Base-by-base conservation (phyloP, 306 rosid genomes). In the Dryas drummondii region DNA sequence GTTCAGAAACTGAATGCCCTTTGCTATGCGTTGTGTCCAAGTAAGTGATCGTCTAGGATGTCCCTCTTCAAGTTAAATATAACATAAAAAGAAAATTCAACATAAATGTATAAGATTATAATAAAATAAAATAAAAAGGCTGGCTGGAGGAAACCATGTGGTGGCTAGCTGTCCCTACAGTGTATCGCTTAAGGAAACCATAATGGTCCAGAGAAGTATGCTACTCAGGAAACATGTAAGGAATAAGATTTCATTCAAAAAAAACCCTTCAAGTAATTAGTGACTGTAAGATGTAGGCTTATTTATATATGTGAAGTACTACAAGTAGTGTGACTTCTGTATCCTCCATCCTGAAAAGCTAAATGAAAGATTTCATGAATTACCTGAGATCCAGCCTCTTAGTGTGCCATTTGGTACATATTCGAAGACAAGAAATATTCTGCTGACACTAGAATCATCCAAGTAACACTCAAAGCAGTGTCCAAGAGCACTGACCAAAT, bases 381-480 rank as follows among this genome's bases (percentile, higher is more conserved):
- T 94, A 94, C 99, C 99, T 45, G 92, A 87, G 68, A 87, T 90
- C 96, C 99, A 90, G 85, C 97, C 86, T 81, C 82, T 82, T 44
- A 94, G 92, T 4, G 91, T 94, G 78, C 99, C 99, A 68, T 87
- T 88, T 15, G 96, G 90, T 44, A 92, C 85, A 10, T 86, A 89
- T 80, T 92, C 99, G 8, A 89, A 94, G 81, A 94, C 81, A 17
- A 90, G 88, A 85, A 90, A 92, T 41, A 94, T 82, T 82, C 89
- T 86, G 92, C 90, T 89, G 81, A 90, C 93, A 65, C 90, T 92
- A 48, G 93, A 89, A 83, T 94, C 98, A 71, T 94, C 97, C 75
- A 94, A 80, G 76, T 91, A 88, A 66, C 87, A 89, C 85, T 94
- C 97, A 14, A 90, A 94, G 91, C 97, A 90, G 87, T 94, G 97